Percentiles rank a stretch among this genome's conserved stretches.
Evolutionary conservation across 73 alveolate species (phyloP).

Genomic region (Paramecium biaurelia): DNA sequence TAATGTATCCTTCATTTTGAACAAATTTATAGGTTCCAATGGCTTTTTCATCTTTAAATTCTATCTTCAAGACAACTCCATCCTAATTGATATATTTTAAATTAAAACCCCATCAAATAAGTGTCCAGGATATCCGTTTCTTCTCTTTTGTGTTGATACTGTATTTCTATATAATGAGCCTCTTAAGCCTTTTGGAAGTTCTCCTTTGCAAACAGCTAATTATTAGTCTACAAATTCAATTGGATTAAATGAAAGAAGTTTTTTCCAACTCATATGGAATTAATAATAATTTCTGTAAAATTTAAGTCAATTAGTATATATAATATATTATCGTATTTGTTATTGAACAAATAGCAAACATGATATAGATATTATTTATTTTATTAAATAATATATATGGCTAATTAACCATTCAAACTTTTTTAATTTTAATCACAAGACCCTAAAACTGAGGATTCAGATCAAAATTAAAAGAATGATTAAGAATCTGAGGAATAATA

Average conservation of each 20-base stretch:
- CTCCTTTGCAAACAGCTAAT: background rate
- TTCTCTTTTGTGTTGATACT: background rate
- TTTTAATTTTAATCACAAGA: background rate
- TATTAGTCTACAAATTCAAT: background rate
- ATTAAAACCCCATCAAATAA: conserved; percentile 32
- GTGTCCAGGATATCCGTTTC: conserved; percentile 47
- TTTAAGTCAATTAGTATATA: no score
- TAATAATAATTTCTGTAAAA: background rate
- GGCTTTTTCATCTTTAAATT: background rate
- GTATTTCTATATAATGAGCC: conserved; percentile 25
- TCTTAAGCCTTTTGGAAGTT: background rate
- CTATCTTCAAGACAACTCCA: conserved; percentile 25
- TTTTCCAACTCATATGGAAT: conserved; percentile 32
- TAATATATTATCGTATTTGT: no score
- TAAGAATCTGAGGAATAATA: background rate
- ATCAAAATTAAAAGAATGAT: background rate
- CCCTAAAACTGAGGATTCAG: background rate
- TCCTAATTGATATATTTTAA: background rate
- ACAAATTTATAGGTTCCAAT: background rate
- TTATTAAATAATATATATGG: background rate
- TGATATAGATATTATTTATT: background rate
- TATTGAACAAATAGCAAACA: background rate
- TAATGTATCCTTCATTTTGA: background rate
- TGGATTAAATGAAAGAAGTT: conserved; percentile 12
- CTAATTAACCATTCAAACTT: background rate